Base-by-base conservation (phyloP, 225 moss, liverwort and hornwort species). In the Physcomitrium patens region DNA sequence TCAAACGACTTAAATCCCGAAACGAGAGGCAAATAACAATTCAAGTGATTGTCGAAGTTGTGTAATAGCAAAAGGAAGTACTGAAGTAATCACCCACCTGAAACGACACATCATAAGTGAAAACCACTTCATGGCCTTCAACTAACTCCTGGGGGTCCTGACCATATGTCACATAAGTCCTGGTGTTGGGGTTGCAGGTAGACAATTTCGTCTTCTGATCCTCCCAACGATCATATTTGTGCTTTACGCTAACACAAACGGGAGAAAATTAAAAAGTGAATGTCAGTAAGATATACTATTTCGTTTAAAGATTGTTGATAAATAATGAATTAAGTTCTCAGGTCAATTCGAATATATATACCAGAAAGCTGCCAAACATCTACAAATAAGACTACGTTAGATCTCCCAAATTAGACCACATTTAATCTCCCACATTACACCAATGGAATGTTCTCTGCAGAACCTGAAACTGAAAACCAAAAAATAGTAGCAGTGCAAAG, bases 31-130 rank as follows among this genome's bases (percentile, higher is more conserved):
- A 7, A 10, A 70, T 7, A 17, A 79, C 18, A 10, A 60, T 7
- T 18, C 27, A 27, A 8, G 12, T 26, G 9, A 26, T n/a, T 27
- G 46, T 15, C 20, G 13, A 63, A 43, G 31, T 47, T 45, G 62
- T n/a, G 46, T 41, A 60, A 49, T 41, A 26, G 2, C 43, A 24
- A 6, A 72, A 47, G 9, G 22, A 23, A 73, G 27, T 0, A 17
- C 58, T 79, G 52, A 64, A 56, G 62, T 57, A 58, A 54, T 49
- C 11, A 50, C 20, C 76, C 54, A 91, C 91, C 83, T 73, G 59
- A 69, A 93, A 96, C 44, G 81, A 70, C 9, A 96, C 86, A 77
- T 89, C 96, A 45, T 93, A 96, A 13, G 93, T 91, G 79, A 85
- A 96, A 12, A 90, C 74, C 27, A 96, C 70, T 67, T 86, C 82